Evolutionary conservation across 305 asterid genomes (phyloP).

Genomic region (Withania somnifera): DNA sequence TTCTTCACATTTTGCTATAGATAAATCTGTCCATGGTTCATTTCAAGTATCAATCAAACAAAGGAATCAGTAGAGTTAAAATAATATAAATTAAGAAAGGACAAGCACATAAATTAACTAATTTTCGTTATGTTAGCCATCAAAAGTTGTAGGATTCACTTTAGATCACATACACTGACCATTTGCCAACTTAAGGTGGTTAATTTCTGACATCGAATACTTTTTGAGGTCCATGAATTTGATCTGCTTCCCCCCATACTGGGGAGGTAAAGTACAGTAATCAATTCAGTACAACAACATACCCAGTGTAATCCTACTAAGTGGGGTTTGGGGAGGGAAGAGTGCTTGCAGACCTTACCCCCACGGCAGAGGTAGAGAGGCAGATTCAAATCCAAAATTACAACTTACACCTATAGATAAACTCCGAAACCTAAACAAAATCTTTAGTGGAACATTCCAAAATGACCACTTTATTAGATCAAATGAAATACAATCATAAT

Average conservation of each 20-base stretch:
- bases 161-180: neutral
- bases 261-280: neutral
- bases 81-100: neutral
- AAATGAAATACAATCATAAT: neutral
- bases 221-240: neutral
- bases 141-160: neutral
- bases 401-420: neutral
- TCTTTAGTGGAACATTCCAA: neutral
- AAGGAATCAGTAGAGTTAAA: neutral
- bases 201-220: neutral
- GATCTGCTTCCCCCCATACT: neutral
- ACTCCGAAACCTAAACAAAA: neutral
- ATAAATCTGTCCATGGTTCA: neutral
- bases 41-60: neutral
- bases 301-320: no score
- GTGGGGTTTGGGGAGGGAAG: no score
- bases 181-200: neutral
- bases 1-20: neutral
- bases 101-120: neutral
- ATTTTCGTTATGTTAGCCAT: neutral
- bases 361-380: no score
- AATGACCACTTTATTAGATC: neutral
- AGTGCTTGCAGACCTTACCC: no score
- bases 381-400: constrained; percentile 4
- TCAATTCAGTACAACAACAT: neutral